Conservation (phyloP, 2,329 filamentous ascomycete species). For the Pyricularia sp. region DNA sequence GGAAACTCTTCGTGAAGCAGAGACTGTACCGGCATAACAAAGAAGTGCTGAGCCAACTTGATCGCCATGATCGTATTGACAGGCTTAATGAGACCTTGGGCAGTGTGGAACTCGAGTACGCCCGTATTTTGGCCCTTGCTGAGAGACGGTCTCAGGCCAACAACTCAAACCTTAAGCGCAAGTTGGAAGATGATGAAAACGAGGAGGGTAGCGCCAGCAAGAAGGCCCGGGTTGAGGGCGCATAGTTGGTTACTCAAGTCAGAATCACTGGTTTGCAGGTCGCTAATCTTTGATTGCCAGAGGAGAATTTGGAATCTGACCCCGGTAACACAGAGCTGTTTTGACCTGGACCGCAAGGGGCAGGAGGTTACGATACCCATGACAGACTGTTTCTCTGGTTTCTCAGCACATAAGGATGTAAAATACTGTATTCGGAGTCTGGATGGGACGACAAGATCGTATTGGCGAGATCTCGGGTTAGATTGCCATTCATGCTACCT, state of each 20-base stretch:
- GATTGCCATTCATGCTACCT: background rate
- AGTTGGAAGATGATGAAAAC: slow-evolving; percentile 16
- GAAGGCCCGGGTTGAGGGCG: slow-evolving; percentile 27
- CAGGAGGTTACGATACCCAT: background rate
- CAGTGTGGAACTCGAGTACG: slow-evolving; percentile 60
- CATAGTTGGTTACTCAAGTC: background rate
- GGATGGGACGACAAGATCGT: background rate
- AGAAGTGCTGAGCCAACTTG: slow-evolving; percentile 57
- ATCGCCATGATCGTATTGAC: slow-evolving; percentile 52
- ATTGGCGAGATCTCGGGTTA: background rate
- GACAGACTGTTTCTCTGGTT: background rate
- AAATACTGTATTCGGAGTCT: background rate
- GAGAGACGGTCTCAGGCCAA: slow-evolving; percentile 20
- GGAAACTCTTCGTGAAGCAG: slow-evolving; percentile 64
- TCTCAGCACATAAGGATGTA: background rate
- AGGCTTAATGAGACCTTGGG: slow-evolving; percentile 58
- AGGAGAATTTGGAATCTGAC: background rate
- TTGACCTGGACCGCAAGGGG: background rate
- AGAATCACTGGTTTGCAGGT: background rate
- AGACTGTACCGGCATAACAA: slow-evolving; percentile 64
- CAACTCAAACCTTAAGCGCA: slow-evolving; percentile 30
- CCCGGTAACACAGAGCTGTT: background rate
- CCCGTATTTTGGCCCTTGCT: slow-evolving; percentile 41
- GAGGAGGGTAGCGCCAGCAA: slow-evolving; percentile 21
- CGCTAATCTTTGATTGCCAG: background rate